A percentile compares a stretch with the other conserved stretches of the same genome.
Conservation (phyloP, 805 yeast genomes). For the Monosporozyma unispora region DNA sequence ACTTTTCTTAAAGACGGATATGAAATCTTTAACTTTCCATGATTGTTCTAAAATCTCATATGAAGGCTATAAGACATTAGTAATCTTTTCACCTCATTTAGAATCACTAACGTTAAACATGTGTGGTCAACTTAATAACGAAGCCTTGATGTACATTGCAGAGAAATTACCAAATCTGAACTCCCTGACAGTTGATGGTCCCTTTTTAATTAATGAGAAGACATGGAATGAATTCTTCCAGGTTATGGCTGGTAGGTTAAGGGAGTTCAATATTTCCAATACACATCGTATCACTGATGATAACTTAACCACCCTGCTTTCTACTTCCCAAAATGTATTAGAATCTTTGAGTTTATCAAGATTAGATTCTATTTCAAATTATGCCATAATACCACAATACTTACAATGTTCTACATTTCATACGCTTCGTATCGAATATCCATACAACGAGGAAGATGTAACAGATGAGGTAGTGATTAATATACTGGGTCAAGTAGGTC, state of each 20-base stretch:
- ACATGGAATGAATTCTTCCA: slow-evolving; percentile 76
- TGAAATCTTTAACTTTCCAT: slow-evolving; percentile 63
- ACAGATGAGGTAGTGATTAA: slow-evolving; percentile 59
- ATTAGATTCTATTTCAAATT: slow-evolving; percentile 62
- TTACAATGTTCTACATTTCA: slow-evolving; percentile 38
- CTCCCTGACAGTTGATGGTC: slow-evolving; percentile 70
- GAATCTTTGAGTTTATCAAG: slow-evolving; percentile 53
- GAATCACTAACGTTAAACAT: slow-evolving; percentile 60
- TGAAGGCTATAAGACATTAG: slow-evolving; percentile 58
- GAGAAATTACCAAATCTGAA: slow-evolving; percentile 48
- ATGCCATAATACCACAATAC: slow-evolving; percentile 58
- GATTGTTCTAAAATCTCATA: slow-evolving; percentile 79
- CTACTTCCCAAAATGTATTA: slow-evolving; percentile 48
- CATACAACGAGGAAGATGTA: slow-evolving; percentile 54
- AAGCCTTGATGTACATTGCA: slow-evolving; percentile 54
- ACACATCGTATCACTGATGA: slow-evolving; percentile 76
- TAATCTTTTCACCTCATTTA: slow-evolving; percentile 69
- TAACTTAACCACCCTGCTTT: slow-evolving; percentile 53
- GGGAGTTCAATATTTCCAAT: slow-evolving; percentile 55
- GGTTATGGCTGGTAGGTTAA: slow-evolving; percentile 43
- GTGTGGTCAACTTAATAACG: slow-evolving; percentile 90
- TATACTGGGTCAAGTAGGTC: slow-evolving; percentile 54
- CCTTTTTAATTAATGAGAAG: slow-evolving; percentile 68
- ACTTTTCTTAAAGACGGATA: slow-evolving; percentile 57
- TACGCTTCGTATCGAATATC: slow-evolving; percentile 59